phyloP scores from a whole-genome alignment of 2,329 filamentous ascomycete species.

The Shiraia sp. region DNA sequence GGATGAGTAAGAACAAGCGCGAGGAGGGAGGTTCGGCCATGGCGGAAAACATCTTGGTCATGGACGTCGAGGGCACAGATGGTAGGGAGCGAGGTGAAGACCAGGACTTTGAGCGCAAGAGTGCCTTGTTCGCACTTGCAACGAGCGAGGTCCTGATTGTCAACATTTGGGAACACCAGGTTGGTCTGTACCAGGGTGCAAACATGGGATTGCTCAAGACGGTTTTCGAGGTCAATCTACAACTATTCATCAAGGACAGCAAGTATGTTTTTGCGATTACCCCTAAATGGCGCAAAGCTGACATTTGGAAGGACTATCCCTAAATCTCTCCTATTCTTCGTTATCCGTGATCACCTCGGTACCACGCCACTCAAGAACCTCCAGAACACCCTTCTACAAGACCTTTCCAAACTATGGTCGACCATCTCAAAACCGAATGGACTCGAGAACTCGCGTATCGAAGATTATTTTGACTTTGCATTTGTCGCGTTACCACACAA shows the following conservation, averaged over 20 bases:
- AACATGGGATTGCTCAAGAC: constrained; percentile 99
- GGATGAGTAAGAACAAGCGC: constrained; percentile 96
- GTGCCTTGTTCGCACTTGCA: constrained; percentile 92
- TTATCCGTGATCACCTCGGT: constrained; percentile 95
- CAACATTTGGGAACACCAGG: constrained; percentile 99
- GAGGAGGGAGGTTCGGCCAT: constrained; percentile 61
- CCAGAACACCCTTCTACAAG: constrained; percentile 85
- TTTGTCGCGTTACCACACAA: constrained; percentile 97
- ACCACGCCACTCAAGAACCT: constrained; percentile 89
- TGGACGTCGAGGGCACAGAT: constrained; percentile 98
- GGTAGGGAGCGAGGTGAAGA: constrained; percentile 95
- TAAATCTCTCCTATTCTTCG: constrained; percentile 93
- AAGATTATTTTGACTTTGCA: constrained; percentile 98
- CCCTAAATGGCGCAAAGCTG: constrained; percentile 10
- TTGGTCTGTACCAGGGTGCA: constrained; percentile 94
- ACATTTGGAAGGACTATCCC: constrained; percentile 69
- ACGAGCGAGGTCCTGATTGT: constrained; percentile 98
- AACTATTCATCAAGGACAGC: constrained; percentile 94
- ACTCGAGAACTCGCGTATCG: constrained; percentile 84
- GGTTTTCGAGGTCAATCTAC: constrained; percentile 97
- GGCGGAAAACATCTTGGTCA: constrained; percentile 97
- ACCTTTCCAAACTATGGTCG: constrained; percentile 89
- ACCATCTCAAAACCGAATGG: constrained; percentile 89
- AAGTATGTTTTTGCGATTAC: constrained; percentile 63
- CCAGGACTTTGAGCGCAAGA: constrained; percentile 98